These are phyloP conservation scores for Durusdinium trenchii DNA, from an alignment of 73 alveolate genomes.

Conservation along the genomic window DNA sequence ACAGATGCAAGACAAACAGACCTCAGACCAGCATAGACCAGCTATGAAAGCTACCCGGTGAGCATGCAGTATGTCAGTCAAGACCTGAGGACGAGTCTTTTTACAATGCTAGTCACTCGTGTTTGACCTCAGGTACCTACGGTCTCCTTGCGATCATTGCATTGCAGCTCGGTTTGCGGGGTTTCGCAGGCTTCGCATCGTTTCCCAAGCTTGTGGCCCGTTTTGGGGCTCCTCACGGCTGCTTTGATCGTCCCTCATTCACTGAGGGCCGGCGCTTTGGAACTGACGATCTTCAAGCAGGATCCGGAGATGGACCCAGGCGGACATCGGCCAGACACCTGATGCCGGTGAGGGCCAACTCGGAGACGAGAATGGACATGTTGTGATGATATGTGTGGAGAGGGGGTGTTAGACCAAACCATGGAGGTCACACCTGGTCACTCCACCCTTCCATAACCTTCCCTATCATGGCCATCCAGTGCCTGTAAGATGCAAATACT, in stretches of 20 bases:
- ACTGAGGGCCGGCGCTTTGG: constrained; percentile 70
- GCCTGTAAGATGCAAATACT: too few species aligned
- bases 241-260: too few species aligned
- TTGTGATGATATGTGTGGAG: too few species aligned
- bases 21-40: neutral
- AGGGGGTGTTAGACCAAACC: too few species aligned
- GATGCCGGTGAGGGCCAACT: too few species aligned
- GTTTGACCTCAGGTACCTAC: too few species aligned
- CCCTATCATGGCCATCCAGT: too few species aligned
- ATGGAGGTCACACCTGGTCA: too few species aligned
- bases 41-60: neutral
- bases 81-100: neutral
- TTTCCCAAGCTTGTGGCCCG: neutral
- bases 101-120: neutral
- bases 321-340: neutral
- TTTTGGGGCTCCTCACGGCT: too few species aligned
- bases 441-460: too few species aligned
- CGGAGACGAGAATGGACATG: too few species aligned
- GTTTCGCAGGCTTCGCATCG: neutral
- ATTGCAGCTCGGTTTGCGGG: neutral
- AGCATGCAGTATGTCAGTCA: neutral
- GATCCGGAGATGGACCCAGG: constrained; percentile 95
- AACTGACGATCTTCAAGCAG: constrained; percentile 88
- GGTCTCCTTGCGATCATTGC: neutral
- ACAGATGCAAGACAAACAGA: neutral